phyloP scores from a whole-genome alignment of 306 rosid species.

The Lathyrus tuberosus region DNA sequence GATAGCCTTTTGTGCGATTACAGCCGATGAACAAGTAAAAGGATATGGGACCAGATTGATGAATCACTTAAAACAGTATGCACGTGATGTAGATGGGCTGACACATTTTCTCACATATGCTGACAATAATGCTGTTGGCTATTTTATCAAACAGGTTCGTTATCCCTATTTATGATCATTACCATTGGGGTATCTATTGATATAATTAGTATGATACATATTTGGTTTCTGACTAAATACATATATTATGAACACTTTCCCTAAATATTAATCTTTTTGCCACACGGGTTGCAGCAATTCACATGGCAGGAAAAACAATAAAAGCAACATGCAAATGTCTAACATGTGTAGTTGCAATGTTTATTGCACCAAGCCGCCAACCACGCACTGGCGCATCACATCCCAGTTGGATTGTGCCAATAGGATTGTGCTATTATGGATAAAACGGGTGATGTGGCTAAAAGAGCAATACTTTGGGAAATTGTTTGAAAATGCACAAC shows the following conservation, averaged over 20 bases:
- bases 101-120: constrained; percentile 98
- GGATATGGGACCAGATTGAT: constrained; percentile 97
- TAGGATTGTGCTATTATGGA: constrained; percentile 5
- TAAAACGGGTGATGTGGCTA: constrained; percentile 19
- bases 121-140: constrained; percentile 98
- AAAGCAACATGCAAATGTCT: constrained; percentile 1
- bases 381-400: neutral
- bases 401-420: constrained; percentile 29
- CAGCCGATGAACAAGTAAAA: constrained; percentile 96
- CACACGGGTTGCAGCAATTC: constrained; percentile 2
- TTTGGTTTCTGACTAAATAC: constrained; percentile 19
- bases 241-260: neutral
- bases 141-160: constrained; percentile 91
- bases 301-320: constrained; percentile 5
- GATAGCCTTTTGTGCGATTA: constrained; percentile 96
- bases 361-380: constrained; percentile 26
- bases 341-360: constrained; percentile 15
- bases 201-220: constrained; percentile 10
- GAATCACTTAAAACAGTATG: constrained; percentile 94
- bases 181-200: constrained; percentile 7
- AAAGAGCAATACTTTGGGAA: constrained; percentile 22
- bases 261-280: constrained; percentile 19
- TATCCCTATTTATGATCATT: constrained; percentile 37
- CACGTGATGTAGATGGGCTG: constrained; percentile 90
- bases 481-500: constrained; percentile 20